phyloP scores from a whole-genome alignment of 441 rosid genomes.

The Mallotus japonicus region DNA sequence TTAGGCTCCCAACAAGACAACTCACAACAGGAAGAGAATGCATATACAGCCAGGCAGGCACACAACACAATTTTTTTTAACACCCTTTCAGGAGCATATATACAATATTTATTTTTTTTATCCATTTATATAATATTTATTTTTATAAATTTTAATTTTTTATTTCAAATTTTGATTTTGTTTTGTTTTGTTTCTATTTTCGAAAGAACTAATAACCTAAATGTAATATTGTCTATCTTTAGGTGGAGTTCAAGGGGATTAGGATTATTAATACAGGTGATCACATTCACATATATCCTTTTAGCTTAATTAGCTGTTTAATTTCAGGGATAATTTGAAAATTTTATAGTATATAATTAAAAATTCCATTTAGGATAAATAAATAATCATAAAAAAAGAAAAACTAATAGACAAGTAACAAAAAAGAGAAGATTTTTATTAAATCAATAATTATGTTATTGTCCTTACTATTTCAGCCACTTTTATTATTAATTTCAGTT shows the following conservation, averaged over 20 bases:
- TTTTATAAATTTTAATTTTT: not conserved
- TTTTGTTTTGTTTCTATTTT: not conserved
- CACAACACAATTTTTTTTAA: too few relatives aligned
- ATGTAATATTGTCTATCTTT: not conserved
- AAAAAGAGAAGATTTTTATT: too few relatives aligned
- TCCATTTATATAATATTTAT: not conserved
- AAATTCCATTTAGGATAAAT: too few relatives aligned
- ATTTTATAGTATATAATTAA: too few relatives aligned
- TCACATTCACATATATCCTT: not conserved
- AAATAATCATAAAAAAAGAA: not conserved
- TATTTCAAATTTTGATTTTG: too few relatives aligned
- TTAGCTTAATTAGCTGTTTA: conserved; percentile 2
- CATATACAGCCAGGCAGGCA: conserved; percentile 5
- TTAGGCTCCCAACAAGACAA: not conserved
- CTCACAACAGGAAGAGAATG: not conserved
- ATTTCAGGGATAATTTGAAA: not conserved
- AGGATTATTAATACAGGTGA: not conserved
- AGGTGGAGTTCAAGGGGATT: conserved; percentile 11
- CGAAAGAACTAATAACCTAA: not conserved
- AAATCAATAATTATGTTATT: too few relatives aligned
- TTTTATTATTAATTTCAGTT: too few relatives aligned
- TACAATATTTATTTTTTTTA: not conserved
- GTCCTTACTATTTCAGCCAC: too few relatives aligned
- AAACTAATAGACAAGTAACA: not conserved
- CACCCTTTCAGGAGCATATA: not conserved